These are phyloP conservation scores for Atkinsonella hypoxylon DNA, from an alignment of 2,329 filamentous ascomycete genomes.

Conservation along the genomic window DNA sequence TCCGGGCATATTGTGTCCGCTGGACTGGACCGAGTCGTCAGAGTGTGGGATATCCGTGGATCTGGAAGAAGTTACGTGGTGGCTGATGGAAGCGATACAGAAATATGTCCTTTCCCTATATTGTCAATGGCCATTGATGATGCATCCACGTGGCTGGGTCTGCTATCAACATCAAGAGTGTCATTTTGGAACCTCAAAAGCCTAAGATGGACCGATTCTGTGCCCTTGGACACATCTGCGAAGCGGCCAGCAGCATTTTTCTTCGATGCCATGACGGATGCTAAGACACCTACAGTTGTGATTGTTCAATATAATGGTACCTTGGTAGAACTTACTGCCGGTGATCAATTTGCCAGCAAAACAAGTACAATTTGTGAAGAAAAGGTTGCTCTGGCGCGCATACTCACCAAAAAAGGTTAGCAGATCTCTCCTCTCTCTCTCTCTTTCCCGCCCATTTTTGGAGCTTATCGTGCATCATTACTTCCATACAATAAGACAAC, in stretches of 20 bases:
- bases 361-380: constrained; percentile 40
- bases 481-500: neutral
- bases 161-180: constrained; percentile 43
- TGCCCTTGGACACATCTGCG: constrained; percentile 36
- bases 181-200: constrained; percentile 51
- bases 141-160: constrained; percentile 51
- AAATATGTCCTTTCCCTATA: constrained; percentile 43
- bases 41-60: constrained; percentile 50
- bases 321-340: constrained; percentile 40
- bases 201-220: constrained; percentile 41
- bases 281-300: constrained; percentile 36
- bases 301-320: constrained; percentile 53
- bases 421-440: neutral
- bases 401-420: constrained; percentile 33
- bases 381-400: constrained; percentile 37
- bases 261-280: constrained; percentile 36
- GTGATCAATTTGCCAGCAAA: constrained; percentile 26
- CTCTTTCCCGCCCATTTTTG: neutral
- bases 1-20: constrained; percentile 57
- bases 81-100: constrained; percentile 26
- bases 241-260: constrained; percentile 52
- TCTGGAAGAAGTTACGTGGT: constrained; percentile 30
- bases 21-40: constrained; percentile 56
- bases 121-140: constrained; percentile 53
- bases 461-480: neutral